Evolutionary conservation across 2,329 filamentous ascomycete species (phyloP).

Genomic region (Exophiala mesophila): DNA sequence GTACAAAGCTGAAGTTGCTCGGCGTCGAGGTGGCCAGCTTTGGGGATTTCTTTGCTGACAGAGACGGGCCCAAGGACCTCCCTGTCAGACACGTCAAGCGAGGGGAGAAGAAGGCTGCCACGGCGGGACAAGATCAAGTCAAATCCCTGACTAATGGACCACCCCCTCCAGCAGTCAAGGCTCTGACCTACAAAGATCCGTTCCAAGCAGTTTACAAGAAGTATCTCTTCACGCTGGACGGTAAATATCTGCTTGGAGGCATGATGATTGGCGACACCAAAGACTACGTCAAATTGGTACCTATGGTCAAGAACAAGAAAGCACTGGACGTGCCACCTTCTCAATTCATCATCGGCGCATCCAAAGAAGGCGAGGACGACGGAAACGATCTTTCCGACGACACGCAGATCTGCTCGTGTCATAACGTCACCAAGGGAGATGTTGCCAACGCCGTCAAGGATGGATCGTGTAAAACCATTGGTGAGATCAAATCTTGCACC

Average conservation of each 20-base stretch:
- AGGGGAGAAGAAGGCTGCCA: constrained; percentile 34
- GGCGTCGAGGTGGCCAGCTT: constrained; percentile 91
- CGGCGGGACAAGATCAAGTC: constrained; percentile 35
- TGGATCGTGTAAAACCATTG: constrained; percentile 74
- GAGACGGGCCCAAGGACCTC: constrained; percentile 72
- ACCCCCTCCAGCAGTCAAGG: constrained; percentile 64
- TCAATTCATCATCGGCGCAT: constrained; percentile 76
- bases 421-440: constrained; percentile 86
- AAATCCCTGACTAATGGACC: constrained; percentile 53
- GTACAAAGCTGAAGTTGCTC: constrained; percentile 84
- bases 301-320: constrained; percentile 81
- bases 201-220: constrained; percentile 90
- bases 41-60: constrained; percentile 87
- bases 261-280: constrained; percentile 96
- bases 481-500: constrained; percentile 80
- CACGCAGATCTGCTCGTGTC: constrained; percentile 86
- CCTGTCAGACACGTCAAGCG: constrained; percentile 52
- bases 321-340: constrained; percentile 70
- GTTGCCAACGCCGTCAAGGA: constrained; percentile 67
- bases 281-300: constrained; percentile 84
- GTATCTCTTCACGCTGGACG: constrained; percentile 83
- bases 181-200: constrained; percentile 81
- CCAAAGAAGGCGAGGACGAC: constrained; percentile 67
- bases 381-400: constrained; percentile 76
- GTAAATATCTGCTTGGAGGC: constrained; percentile 84